Evolutionary conservation across 148 eudicot species (phyloP), one percentile per base, ranked within the genome.

Genomic region (Fagopyrum tataricum): DNA sequence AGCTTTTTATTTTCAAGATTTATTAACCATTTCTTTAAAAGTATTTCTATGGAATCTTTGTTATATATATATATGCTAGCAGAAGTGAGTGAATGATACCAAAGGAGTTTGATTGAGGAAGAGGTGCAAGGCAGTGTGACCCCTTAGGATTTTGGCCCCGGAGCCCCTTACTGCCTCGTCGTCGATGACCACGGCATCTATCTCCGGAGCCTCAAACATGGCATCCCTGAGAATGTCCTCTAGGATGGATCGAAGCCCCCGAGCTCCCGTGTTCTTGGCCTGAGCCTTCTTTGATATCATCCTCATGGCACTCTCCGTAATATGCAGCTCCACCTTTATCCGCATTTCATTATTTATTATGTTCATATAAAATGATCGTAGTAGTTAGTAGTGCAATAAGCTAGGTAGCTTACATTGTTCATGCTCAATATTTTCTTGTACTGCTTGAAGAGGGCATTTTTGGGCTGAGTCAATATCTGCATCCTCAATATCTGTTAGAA

Each of bases 361-460:
- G 21, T 55, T 6, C 18, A 61, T 10, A 24, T 0, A 39, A 64
- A 64, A 62, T 31, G 15, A 15, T n/a, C n/a, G n/a, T n/a, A n/a
- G n/a, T n/a, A n/a, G n/a, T n/a, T n/a, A 10, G 8, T 1, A 62
- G 37, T 13, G 44, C 1, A 37, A n/a, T n/a, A n/a, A n/a, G n/a
- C n/a, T n/a, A 6, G 69, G 6, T 8, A 64, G 62, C 85, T 81
- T 82, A 88, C 92, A 49, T 79, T 82, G 79, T 86, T 88, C 89
- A 88, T 80, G 79, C 79, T 75, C 76, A 88, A 88, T 80, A 88
- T 82, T 77, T 85, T 84, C 81, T 79, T 86, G 85, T 88, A 88
- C 74, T 88, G 92, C 74, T 88, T 88, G 58, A 80, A 79, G 48
- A 88, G 89, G 74, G 91, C 91, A 81, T 88, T 88, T 79, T 78